Evolutionary conservation across 805 yeast species (phyloP).

Genomic region (Diddensiella santjacobensis): DNA sequence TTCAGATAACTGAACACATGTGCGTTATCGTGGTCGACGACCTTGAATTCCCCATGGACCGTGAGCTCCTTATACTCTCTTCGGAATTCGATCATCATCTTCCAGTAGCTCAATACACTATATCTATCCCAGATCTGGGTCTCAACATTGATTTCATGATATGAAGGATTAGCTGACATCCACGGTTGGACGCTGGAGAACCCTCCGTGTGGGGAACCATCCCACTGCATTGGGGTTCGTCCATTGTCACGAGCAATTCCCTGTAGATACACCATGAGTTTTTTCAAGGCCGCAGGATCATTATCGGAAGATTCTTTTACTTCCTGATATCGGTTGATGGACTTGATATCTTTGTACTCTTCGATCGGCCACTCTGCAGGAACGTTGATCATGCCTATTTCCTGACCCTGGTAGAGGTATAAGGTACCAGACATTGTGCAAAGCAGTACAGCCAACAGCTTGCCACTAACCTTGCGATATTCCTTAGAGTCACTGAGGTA

Average conservation of each 20-base stretch:
- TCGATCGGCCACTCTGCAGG: conserved; percentile 41
- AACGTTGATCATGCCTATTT: conserved; percentile 52
- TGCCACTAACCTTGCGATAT: conserved; percentile 41
- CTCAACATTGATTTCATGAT: conserved; percentile 46
- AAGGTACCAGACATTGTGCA: conserved; percentile 50
- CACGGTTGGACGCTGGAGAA: conserved; percentile 48
- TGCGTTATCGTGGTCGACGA: conserved; percentile 43
- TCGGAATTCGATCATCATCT: conserved; percentile 41
- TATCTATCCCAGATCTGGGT: conserved; percentile 43
- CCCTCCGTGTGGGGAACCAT: conserved; percentile 42
- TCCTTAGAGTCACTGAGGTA: conserved; percentile 39
- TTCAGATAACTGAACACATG: conserved; percentile 39
- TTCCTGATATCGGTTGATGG: conserved; percentile 25
- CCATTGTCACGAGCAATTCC: conserved; percentile 48
- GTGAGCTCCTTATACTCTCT: conserved; percentile 42
- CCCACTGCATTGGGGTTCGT: conserved; percentile 59
- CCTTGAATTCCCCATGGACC: conserved; percentile 44
- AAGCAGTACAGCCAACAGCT: conserved; percentile 46
- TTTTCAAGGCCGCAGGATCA: conserved; percentile 7
- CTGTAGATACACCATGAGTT: conserved; percentile 20
- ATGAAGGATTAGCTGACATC: conserved; percentile 51
- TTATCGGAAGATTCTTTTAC: conserved; percentile 5
- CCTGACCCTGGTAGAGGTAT: conserved; percentile 59
- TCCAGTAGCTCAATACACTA: conserved; percentile 47
- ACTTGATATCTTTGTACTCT: conserved; percentile 50